Conservation (phyloP, 176 grass and related monocot genomes). For the Zizania latifolia region DNA sequence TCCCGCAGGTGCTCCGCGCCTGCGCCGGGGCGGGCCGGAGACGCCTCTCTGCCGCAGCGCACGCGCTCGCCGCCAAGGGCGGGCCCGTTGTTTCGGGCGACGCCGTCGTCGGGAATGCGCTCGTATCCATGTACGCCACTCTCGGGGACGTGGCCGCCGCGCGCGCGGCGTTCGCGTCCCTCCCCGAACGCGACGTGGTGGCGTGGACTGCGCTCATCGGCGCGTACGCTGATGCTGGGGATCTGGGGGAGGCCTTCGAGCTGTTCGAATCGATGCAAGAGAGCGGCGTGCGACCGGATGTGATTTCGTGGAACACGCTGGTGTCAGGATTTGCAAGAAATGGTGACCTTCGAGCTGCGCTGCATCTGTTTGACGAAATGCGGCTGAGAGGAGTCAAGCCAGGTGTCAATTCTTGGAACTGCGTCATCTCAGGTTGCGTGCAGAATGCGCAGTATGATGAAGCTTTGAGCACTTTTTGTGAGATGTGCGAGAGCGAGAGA, state of each 20-base stretch:
- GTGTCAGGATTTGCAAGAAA: constrained; percentile 62
- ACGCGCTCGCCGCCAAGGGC: constrained; percentile 41
- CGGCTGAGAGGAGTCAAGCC: constrained; percentile 25
- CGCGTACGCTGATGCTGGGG: constrained; percentile 45
- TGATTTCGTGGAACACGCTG: constrained; percentile 65
- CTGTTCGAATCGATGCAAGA: constrained; percentile 49
- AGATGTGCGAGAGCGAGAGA: constrained; percentile 45
- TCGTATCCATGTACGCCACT: constrained; percentile 56
- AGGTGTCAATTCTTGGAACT: constrained; percentile 61
- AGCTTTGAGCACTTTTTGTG: constrained; percentile 44
- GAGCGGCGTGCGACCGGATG: constrained; percentile 46
- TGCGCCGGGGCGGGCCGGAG: constrained; percentile 36
- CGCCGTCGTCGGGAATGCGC: constrained; percentile 49
- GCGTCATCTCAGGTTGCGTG: constrained; percentile 58
- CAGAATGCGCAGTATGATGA: constrained; percentile 46
- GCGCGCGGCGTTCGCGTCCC: constrained; percentile 38
- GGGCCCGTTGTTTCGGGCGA: constrained; percentile 19
- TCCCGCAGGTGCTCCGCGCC: constrained; percentile 64
- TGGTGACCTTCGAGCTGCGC: constrained; percentile 33
- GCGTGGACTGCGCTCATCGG: constrained; percentile 56
- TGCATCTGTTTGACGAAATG: constrained; percentile 57
- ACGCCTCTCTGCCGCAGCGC: constrained; percentile 33
- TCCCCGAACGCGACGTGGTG: constrained; percentile 56
- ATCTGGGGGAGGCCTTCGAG: constrained; percentile 36
- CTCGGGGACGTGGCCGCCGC: constrained; percentile 45